Evolutionary conservation across 352 stramenopile species (phyloP).

Genomic region (Globisporangium middletonii): DNA sequence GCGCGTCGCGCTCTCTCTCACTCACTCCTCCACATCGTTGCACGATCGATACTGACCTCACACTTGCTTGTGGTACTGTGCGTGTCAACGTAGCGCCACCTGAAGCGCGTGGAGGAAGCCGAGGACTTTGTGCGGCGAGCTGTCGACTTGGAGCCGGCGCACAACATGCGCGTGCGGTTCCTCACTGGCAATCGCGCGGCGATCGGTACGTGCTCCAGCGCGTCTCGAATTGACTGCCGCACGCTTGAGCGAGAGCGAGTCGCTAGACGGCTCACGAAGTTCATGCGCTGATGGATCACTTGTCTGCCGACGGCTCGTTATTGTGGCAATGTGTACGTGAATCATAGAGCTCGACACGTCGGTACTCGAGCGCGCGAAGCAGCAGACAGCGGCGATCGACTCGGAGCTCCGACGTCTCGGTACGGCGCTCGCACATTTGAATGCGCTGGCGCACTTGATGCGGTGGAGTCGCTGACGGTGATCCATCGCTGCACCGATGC

Average conservation of each 20-base stretch:
- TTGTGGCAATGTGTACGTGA: neutral
- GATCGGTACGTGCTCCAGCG: conserved; percentile 30
- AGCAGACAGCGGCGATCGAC: conserved; percentile 26
- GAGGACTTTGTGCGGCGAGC: conserved; percentile 54
- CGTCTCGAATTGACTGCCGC: neutral
- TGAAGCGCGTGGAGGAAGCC: conserved; percentile 60
- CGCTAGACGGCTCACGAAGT: no score
- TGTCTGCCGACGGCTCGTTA: neutral
- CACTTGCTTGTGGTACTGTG: neutral
- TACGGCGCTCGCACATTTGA: conserved; percentile 7
- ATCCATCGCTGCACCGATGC: no score
- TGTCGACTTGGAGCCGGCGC: conserved; percentile 33
- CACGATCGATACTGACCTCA: neutral
- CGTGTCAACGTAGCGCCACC: conserved; percentile 34
- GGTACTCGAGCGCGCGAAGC: conserved; percentile 19
- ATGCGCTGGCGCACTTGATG: neutral
- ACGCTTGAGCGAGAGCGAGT: neutral
- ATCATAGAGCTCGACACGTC: conserved; percentile 48
- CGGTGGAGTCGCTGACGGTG: no score
- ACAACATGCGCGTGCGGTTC: conserved; percentile 76
- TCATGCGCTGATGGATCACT: neutral
- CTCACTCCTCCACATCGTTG: neutral
- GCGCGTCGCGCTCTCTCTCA: neutral
- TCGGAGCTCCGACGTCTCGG: conserved; percentile 32
- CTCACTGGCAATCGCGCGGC: conserved; percentile 63